phyloP scores from a whole-genome alignment of 2,329 filamentous ascomycete species.

The Trichoderma polysporum region DNA sequence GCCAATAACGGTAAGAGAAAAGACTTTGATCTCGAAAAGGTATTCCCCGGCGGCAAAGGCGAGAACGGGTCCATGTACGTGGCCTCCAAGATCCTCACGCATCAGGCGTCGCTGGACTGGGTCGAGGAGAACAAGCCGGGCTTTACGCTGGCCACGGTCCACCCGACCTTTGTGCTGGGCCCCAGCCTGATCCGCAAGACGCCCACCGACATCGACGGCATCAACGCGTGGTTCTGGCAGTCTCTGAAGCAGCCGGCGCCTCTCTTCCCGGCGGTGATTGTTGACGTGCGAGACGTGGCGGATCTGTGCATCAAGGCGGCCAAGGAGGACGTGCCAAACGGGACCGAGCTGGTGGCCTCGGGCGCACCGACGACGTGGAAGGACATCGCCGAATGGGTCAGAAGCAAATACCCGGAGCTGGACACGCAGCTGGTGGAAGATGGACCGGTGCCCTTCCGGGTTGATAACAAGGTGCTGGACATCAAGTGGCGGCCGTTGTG shows the following conservation, averaged over 20 bases:
- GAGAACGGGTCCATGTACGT: slow-evolving; percentile 19
- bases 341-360: slow-evolving; percentile 11
- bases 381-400: background rate
- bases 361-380: slow-evolving; percentile 1
- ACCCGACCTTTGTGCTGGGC: slow-evolving; percentile 24
- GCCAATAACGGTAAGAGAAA: slow-evolving; percentile 8
- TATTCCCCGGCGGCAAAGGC: background rate
- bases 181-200: slow-evolving; percentile 20
- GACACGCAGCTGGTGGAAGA: background rate
- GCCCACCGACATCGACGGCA: slow-evolving; percentile 13
- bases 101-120: slow-evolving; percentile 23
- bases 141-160: slow-evolving; percentile 22
- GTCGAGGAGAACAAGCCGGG: slow-evolving; percentile 16
- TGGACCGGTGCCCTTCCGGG: background rate
- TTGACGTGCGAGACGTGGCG: slow-evolving; percentile 22
- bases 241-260: slow-evolving; percentile 18
- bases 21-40: slow-evolving; percentile 2
- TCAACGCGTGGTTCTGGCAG: slow-evolving; percentile 21
- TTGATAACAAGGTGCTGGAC: background rate
- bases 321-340: background rate
- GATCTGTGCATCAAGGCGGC: slow-evolving; percentile 12
- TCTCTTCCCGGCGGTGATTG: slow-evolving; percentile 11
- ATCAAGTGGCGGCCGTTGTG: slow-evolving; percentile 10
- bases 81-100: slow-evolving; percentile 25
- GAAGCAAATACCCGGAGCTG: background rate